Evolutionary conservation across 176 grass and related monocot species (phyloP), one percentile per base, ranked within the genome.

Genomic region (Chrysopogon serrulatus): DNA sequence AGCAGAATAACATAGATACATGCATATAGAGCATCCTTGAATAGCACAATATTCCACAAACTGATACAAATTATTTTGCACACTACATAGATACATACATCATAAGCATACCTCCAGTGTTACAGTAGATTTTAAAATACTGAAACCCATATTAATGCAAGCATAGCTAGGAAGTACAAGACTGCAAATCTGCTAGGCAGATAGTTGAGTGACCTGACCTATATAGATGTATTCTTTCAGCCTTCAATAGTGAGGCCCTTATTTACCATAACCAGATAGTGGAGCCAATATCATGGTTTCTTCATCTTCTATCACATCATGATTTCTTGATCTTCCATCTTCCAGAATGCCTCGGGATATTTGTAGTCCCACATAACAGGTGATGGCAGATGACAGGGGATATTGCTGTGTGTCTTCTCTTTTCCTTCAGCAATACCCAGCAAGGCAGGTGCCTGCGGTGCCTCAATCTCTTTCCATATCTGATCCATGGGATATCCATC

Each of bases 401-500:
- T 77, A 72, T 56, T 77, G 51, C 30, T 48, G 43, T 64, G 79
- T 56, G 56, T 16, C 15, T 84, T 70, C 4, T 71, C 80, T 78
- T 87, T 85, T 4, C 41, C 64, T 78, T 84, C 80, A 72, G 65
- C 39, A 24, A 82, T 82, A 31, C 59, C 12, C 56, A 44, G 68
- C 42, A 62, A 21, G 44, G 43, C 11, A 54, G 77, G 74, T 15
- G 21, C 54, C 59, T 90, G 79, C 9, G 84, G 82, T 75, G 79
- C 83, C 62, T 91, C 87, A 0, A 91, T 91, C 56, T 97, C 94
- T 30, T 57, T 88, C 94, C 94, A 97, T 87, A 97, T 97, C 80
- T 94, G 91, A 48, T 97, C 94, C 74, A 97, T 97, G 41, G 87
- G 65, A 73, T 94, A 94, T 37, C 70, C 94, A 83, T 88, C 71